phyloP scores from a whole-genome alignment of 495 filamentous ascomycete species.

The Xylaria castorea region DNA sequence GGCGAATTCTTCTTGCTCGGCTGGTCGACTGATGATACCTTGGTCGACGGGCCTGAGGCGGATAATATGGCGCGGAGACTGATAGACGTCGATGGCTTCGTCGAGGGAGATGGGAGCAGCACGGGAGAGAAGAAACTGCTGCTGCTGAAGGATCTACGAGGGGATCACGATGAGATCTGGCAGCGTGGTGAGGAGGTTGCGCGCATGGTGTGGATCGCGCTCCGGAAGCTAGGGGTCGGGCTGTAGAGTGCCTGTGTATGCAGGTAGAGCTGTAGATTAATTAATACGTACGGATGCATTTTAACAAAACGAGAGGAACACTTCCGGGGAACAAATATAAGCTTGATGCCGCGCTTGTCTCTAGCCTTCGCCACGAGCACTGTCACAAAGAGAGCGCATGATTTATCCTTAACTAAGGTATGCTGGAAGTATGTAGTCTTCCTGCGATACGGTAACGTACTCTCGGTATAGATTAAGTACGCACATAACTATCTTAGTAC shows the following conservation, averaged over 20 bases:
- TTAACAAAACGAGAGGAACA: neutral
- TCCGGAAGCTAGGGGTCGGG: conserved; percentile 16
- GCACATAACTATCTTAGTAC: neutral
- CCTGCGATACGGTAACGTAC: neutral
- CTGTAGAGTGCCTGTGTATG: conserved; percentile 9
- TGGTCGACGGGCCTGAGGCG: conserved; percentile 63
- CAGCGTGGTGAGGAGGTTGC: conserved; percentile 34
- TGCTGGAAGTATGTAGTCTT: too few relatives aligned
- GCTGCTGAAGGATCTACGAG: conserved; percentile 55
- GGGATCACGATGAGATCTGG: conserved; percentile 65
- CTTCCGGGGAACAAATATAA: neutral
- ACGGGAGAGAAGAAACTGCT: conserved; percentile 43
- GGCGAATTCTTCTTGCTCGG: conserved; percentile 59
- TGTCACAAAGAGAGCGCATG: too few relatives aligned
- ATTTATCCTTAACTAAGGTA: too few relatives aligned
- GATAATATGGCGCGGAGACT: conserved; percentile 52
- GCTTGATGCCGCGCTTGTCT: neutral
- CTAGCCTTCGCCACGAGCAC: too few relatives aligned
- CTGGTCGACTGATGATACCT: conserved; percentile 65
- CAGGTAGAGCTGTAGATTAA: neutral
- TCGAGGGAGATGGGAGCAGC: conserved; percentile 36
- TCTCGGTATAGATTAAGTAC: neutral
- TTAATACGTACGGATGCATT: neutral
- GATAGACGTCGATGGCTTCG: conserved; percentile 25
- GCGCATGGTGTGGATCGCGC: conserved; percentile 30